Evolutionary conservation across 176 grass and related monocot species (phyloP).

Genomic region (Oryza longistaminata): DNA sequence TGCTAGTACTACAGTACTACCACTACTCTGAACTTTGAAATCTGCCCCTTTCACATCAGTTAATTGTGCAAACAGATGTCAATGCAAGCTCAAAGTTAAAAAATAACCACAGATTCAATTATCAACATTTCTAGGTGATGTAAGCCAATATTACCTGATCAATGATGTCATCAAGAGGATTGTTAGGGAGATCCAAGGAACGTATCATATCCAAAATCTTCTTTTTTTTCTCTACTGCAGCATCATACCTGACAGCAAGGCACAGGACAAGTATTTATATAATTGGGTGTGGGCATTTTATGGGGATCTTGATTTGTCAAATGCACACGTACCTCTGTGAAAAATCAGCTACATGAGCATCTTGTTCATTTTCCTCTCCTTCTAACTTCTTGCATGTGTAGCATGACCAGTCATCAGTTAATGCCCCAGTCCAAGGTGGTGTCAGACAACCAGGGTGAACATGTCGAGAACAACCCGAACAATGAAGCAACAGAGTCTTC

Average conservation of each 20-base stretch:
- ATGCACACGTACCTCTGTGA: conserved; percentile 66
- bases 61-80: not conserved
- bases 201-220: conserved; percentile 90
- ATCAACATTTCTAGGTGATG: conserved; percentile 5
- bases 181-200: conserved; percentile 96
- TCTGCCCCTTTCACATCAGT: conserved; percentile 3
- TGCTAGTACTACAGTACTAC: not conserved
- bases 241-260: conserved; percentile 67
- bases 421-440: conserved; percentile 83
- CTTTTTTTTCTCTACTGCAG: conserved; percentile 61
- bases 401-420: conserved; percentile 95
- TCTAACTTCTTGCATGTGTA: conserved; percentile 79
- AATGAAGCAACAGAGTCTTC: conserved; percentile 81
- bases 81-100: conserved; percentile 29
- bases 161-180: conserved; percentile 97
- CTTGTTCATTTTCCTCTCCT: conserved; percentile 69
- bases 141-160: conserved; percentile 77
- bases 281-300: conserved; percentile 18
- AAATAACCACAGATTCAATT: not conserved
- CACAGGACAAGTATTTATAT: conserved; percentile 23
- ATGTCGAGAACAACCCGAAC: conserved; percentile 85
- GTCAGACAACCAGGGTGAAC: conserved; percentile 89
- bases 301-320: conserved; percentile 20
- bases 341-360: conserved; percentile 77
- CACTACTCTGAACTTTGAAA: not conserved